Conservation (phyloP, 2,329 filamentous ascomycete species). For the Ambrosiella xylebori region DNA sequence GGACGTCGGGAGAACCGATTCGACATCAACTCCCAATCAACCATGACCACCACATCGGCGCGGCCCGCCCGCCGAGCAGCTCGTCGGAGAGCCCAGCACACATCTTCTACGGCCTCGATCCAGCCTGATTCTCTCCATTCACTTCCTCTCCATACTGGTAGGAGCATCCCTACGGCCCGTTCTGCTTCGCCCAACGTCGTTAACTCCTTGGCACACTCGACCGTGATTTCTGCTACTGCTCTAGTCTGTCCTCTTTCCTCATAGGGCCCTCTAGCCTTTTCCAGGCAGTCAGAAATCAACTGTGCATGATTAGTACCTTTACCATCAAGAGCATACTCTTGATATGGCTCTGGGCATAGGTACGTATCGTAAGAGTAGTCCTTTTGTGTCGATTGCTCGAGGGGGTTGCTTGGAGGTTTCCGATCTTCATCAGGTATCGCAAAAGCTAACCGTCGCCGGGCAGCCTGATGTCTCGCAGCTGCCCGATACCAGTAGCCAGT, state of each 20-base stretch:
- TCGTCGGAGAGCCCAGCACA: conserved; percentile 42
- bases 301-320: conserved; percentile 36
- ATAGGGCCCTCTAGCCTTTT: conserved; percentile 36
- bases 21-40: conserved; percentile 49
- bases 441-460: conserved; percentile 35
- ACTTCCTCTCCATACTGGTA: conserved; percentile 39
- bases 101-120: conserved; percentile 40
- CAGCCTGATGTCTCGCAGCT: conserved; percentile 38
- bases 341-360: conserved; percentile 45
- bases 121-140: conserved; percentile 42
- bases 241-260: conserved; percentile 35
- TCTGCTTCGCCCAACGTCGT: conserved; percentile 33
- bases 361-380: conserved; percentile 47
- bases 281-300: conserved; percentile 35
- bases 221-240: conserved; percentile 35
- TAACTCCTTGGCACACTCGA: conserved; percentile 41
- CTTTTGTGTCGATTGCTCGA: conserved; percentile 29
- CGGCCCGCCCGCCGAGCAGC: conserved; percentile 36
- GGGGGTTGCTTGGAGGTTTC: conserved; percentile 30
- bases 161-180: conserved; percentile 34
- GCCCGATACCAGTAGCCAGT: conserved; percentile 49
- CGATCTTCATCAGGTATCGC: conserved; percentile 44
- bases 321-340: conserved; percentile 37
- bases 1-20: conserved; percentile 34
- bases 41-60: conserved; percentile 38